These are phyloP conservation scores for Punctularia strigosozonata DNA, from an alignment of 768 basidiomycete species.

Conservation along the genomic window DNA sequence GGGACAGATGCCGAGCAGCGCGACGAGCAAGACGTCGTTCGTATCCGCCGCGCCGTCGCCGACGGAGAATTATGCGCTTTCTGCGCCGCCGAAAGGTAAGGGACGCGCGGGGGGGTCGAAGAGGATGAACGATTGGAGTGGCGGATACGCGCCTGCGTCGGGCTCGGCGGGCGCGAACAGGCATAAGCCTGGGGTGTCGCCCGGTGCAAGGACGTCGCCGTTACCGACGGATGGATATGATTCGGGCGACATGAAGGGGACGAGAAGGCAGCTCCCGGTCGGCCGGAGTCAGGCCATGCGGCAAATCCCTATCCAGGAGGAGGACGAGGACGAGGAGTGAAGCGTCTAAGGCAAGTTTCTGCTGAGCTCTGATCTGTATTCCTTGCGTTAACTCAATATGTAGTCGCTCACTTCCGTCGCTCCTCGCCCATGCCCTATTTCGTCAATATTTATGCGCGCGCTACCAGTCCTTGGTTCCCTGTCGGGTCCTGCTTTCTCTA, in stretches of 20 bases:
- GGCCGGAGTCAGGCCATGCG: slow-evolving; percentile 57
- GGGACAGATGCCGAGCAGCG: slow-evolving; percentile 41
- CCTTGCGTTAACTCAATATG: too few species aligned
- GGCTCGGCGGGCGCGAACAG: slow-evolving; percentile 16
- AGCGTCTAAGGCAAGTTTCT: background rate
- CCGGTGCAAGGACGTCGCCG: slow-evolving; percentile 49
- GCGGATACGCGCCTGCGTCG: too few species aligned
- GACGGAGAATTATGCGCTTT: slow-evolving; percentile 6
- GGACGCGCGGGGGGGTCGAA: too few species aligned
- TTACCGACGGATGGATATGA: slow-evolving; percentile 45
- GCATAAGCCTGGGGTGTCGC: slow-evolving; percentile 44
- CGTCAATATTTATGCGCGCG: too few species aligned
- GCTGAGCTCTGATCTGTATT: background rate
- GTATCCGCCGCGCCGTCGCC: slow-evolving; percentile 21
- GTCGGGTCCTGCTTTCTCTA: background rate
- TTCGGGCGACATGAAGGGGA: slow-evolving; percentile 34
- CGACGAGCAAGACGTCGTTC: slow-evolving; percentile 6
- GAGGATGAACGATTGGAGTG: too few species aligned
- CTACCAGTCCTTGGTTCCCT: background rate
- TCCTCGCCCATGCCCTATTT: too few species aligned
- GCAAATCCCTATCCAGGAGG: slow-evolving; percentile 65
- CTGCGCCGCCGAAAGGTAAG: too few species aligned
- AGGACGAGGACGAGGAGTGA: slow-evolving; percentile 79
- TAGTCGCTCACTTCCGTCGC: too few species aligned
- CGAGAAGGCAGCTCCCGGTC: slow-evolving; percentile 58